Base-by-base conservation (phyloP, 2,329 filamentous ascomycete genomes). In the Epichloe sibirici region DNA sequence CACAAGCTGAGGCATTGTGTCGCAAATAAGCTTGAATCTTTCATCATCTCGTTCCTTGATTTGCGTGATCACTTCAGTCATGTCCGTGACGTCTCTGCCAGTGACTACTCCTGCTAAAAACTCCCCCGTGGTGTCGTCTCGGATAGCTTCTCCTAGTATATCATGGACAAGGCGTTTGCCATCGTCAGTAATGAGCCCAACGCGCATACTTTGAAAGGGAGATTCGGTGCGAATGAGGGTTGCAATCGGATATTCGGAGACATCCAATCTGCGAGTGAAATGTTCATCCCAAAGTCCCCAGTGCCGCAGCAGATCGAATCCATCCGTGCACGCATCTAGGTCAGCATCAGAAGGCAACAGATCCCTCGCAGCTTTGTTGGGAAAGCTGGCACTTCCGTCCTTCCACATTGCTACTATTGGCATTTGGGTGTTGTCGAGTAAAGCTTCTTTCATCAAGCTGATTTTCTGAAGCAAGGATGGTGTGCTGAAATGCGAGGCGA, bases 391-490 rank as follows among this genome's bases (percentile, higher is more conserved):
- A 47, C 79, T 85, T 51, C 85, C 81, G 57, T 91, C 87, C 62
- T 83, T 85, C 87, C 87, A 90, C 81, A 90, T 86, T 25, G 85
- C 83, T 45, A 90, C 71, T 23, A 88, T 83, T 0, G 87, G 86
- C 62, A 88, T 82, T 55, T 81, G 78, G 28, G 87, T 86, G 40
- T 82, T 86, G 62, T 89, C 85, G 6, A 91, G 70, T 21, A 90
- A 74, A 1, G 86, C 85, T 62, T 90, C 86, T 65, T 90, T 90
- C 71, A 91, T 80, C 49, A 83, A 73, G 7, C 79, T 81, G 51
- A 87, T 79, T 63, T 90, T 91, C 59, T 87, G 82, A 25, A 89
- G 74, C 12, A 85, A 72, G 0, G 85, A 85, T 0, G 84, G 81
- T 2, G 79, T 74, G 52, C 74, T 76, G 0, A 78, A 73, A n/a